Evolutionary conservation across 2,329 filamentous ascomycete genomes (phyloP), one percentile per base, ranked within the genome.

Genomic region (Xylaria sp.): DNA sequence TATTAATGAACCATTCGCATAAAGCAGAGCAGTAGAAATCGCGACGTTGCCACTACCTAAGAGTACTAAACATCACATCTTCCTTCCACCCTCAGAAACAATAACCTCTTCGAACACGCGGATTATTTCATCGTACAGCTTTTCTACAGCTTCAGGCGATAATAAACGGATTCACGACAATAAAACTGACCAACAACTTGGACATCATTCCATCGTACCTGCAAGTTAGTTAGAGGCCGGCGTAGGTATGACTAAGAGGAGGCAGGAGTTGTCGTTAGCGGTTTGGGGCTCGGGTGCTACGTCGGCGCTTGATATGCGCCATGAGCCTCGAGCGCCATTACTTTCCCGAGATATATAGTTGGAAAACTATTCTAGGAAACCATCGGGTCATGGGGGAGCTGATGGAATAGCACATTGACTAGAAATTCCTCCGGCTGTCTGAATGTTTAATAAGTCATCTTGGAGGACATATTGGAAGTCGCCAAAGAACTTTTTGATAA

Each of bases 111-210:
- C 32, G 32, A 35, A 35, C 32, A 10, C 32, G 6, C 8, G 32
- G 8, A 10, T 35, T 35, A 35, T 35, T 10, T 35, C 32, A 35
- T 10, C 1, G 32, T 35, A 35, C 2, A 35, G 6, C 10, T 35
- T 35, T 10, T 10, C 2, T 35, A 6, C 10, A 10, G 32, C 8
- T 10, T 2, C 2, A 35, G 32, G 10, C 2, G 68, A 67, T 75
- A 74, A 60, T 53, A 44, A 61, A 65, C 29, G 29, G 13, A 5
- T 54, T 23, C 8, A 32, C 58, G n/a, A 25, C 25, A 51, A 51
- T 68, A 69, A 60, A 75, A 72, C 48, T 74, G 71, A 16, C 72
- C 73, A 54, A 75, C 57, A 55, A 73, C 69, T 42, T 73, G 70
- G 63, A 75, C 66, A 48, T 71, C 3, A 40, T 70, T 57, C 73